Percentiles rank a stretch among this genome's conserved stretches.
phyloP scores from a whole-genome alignment of 805 yeast species.

The Ogataea thermomethanolica region DNA sequence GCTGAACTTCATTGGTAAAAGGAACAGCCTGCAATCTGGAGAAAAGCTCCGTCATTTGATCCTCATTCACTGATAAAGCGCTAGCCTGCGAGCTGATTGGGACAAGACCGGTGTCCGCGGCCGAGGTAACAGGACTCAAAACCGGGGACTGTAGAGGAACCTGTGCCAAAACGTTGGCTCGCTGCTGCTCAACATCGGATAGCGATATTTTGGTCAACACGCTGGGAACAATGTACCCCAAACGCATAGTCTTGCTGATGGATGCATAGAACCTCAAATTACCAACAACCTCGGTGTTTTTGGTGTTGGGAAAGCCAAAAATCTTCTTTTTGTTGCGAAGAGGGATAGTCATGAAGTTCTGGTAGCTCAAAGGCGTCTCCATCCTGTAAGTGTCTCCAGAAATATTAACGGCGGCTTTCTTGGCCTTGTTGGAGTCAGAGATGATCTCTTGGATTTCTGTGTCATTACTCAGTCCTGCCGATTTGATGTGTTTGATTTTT shows the following conservation, averaged over 20 bases:
- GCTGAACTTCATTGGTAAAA: constrained; percentile 14
- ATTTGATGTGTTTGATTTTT: constrained; percentile 14
- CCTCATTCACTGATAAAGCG: constrained; percentile 2
- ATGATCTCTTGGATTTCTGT: constrained; percentile 19
- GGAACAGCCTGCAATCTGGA: constrained; percentile 8
- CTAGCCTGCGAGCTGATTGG: constrained; percentile 13
- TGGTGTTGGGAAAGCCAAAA: constrained; percentile 16
- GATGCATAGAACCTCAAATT: constrained; percentile 5
- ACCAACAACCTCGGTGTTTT: constrained; percentile 15
- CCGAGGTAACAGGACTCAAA: constrained; percentile 14
- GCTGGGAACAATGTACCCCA: constrained; percentile 20
- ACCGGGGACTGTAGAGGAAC: constrained; percentile 12
- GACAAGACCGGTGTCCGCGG: constrained; percentile 4
- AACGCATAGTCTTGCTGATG: constrained; percentile 8
- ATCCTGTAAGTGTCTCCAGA: background rate
- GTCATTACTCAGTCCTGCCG: constrained; percentile 21
- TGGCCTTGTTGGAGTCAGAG: constrained; percentile 13
- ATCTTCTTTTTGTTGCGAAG: constrained; percentile 17
- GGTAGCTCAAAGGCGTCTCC: background rate
- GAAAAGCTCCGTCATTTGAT: background rate
- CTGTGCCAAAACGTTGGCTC: constrained; percentile 6
- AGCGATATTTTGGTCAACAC: constrained; percentile 17
- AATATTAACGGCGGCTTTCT: constrained; percentile 7
- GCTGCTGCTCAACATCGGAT: constrained; percentile 2
- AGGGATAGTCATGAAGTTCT: constrained; percentile 2